Percentiles rank a stretch among this genome's conserved stretches.
Evolutionary conservation across 2,329 filamentous ascomycete species (phyloP).

Genomic region (Fusarium newnesense): DNA sequence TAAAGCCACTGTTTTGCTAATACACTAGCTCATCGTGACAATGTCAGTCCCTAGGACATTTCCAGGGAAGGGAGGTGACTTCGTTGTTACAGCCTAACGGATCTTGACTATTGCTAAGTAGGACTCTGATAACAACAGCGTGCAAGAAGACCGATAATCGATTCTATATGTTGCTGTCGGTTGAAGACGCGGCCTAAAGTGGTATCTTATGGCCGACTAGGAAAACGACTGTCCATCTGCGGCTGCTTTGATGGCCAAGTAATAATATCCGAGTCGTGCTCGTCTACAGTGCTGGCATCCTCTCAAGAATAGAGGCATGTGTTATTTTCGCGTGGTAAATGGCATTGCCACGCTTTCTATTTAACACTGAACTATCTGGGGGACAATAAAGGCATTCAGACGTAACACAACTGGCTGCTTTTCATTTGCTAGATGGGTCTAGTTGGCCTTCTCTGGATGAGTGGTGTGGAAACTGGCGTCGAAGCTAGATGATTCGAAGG

Average conservation of each 20-base stretch:
- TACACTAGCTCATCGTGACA: too few relatives aligned
- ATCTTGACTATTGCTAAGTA: too few relatives aligned
- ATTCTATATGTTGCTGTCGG: not conserved
- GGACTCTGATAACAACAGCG: not conserved
- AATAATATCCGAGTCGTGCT: not conserved
- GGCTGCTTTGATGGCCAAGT: not conserved
- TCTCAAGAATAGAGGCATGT: not conserved
- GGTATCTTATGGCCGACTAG: not conserved
- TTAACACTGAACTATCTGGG: not conserved
- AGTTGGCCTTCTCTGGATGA: not conserved
- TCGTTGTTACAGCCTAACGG: too few relatives aligned
- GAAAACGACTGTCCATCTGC: not conserved
- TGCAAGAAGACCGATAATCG: not conserved
- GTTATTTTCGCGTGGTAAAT: not conserved
- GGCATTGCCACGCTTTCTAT: not conserved
- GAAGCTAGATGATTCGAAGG: not conserved
- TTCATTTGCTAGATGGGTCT: not conserved
- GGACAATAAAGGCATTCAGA: not conserved
- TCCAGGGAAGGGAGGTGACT: too few relatives aligned
- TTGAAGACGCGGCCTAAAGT: not conserved
- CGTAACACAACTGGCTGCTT: not conserved
- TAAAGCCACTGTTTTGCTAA: too few relatives aligned
- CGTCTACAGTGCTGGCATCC: not conserved
- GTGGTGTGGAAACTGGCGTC: not conserved
- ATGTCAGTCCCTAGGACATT: too few relatives aligned